phyloP scores from a whole-genome alignment of 345 rosid species.

The Eucalyptus microcorys region DNA sequence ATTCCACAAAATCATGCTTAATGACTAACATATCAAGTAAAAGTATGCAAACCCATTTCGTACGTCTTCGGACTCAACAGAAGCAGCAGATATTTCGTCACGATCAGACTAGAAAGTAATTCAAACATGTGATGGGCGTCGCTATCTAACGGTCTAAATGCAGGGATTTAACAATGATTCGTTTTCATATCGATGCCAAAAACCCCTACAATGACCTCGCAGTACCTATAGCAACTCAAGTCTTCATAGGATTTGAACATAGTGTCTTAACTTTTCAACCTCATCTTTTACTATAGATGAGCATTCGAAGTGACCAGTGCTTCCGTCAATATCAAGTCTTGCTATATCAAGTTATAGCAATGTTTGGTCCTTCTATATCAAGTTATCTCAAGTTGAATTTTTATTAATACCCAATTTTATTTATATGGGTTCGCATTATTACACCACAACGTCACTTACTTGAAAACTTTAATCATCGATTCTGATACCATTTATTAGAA shows the following conservation, averaged over 20 bases:
- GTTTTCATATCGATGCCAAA: not conserved
- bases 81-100: too few species aligned
- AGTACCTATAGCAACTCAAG: not conserved
- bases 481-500: rapidly evolving
- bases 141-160: not conserved
- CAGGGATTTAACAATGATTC: not conserved
- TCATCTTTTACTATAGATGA: not conserved
- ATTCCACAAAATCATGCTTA: too few species aligned
- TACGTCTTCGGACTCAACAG: too few species aligned
- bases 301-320: rapidly evolving
- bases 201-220: not conserved
- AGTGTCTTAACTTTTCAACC: not conserved
- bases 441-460: rapidly evolving
- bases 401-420: too few species aligned
- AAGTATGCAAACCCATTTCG: too few species aligned
- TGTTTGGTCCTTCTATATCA: too few species aligned
- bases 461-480: rapidly evolving
- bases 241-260: not conserved
- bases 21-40: too few species aligned
- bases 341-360: too few species aligned
- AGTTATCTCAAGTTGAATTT: too few species aligned
- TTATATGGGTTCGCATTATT: rapidly evolving
- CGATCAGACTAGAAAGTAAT: too few species aligned
- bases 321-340: too few species aligned
- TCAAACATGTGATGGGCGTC: not conserved